Percentiles rank a stretch among this genome's conserved stretches.
Conservation (phyloP, 139 green algal species). For the Closterium sp. region DNA sequence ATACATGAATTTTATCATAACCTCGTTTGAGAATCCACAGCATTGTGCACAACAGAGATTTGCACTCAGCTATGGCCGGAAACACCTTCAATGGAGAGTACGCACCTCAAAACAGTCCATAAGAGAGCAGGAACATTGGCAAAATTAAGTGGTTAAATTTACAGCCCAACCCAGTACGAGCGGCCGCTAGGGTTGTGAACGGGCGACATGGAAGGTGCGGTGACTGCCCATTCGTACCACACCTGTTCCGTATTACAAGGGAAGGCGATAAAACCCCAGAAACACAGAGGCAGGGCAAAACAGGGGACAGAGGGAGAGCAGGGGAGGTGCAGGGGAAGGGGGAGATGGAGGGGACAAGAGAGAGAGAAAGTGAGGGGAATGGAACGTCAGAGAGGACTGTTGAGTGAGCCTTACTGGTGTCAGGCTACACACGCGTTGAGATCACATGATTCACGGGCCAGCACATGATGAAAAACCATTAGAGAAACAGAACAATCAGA, state of each 20-base stretch:
- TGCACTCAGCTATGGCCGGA: no score
- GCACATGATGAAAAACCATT: not conserved
- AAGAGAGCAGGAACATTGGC: no score
- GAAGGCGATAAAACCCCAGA: not conserved
- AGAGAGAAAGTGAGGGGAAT: not conserved
- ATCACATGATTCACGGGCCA: not conserved
- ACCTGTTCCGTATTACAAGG: conserved; percentile 26
- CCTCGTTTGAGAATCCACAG: no score
- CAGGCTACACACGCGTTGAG: not conserved
- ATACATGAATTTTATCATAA: no score
- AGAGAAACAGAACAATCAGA: not conserved
- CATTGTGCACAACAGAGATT: no score
- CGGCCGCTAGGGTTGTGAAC: conserved; percentile 57
- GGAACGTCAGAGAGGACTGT: not conserved
- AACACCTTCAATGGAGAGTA: no score
- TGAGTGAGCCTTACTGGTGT: not conserved
- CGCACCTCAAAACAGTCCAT: no score
- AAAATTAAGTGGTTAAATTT: not conserved
- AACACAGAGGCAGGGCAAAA: not conserved
- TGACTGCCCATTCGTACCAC: conserved; percentile 60
- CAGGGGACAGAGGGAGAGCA: not conserved
- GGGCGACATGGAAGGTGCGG: conserved; percentile 33
- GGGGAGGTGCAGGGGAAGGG: no score
- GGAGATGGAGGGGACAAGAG: not conserved
- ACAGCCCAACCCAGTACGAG: conserved; percentile 59